Base-by-base conservation (phyloP, 2,329 filamentous ascomycete genomes). In the Ophiostoma novo-ulmi region DNA sequence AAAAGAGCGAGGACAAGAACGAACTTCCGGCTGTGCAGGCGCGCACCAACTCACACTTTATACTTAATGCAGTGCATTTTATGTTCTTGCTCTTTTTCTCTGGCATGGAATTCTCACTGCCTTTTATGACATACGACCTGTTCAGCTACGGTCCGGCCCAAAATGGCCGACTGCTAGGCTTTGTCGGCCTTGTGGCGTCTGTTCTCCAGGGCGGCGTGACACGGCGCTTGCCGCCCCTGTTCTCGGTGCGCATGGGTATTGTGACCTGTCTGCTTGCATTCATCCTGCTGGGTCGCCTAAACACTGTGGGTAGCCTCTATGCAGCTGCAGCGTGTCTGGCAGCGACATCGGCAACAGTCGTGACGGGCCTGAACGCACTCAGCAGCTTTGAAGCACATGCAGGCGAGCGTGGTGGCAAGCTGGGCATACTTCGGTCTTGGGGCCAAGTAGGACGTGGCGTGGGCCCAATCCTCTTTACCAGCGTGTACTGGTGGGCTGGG, bases 401-500 rank as follows among this genome's bases (percentile, higher is more conserved):
- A 72, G 86, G 85, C 52, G 94, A 98, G 80, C 85, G 94, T 58
- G 95, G 95, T 3, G 89, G 89, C 66, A 96, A 97, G 77, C 82
- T 99, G 69, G 95, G 95, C 3, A 89, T 92, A 71, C 85, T 98
- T 75, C 85, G 95, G 38, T 88, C 85, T 75, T 89, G 84, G 89
- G 94, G 95, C 6, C 95, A 99, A 82, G 85, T 94, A 4, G 95
- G 95, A 2, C 86, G 95, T 44, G 93, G 94, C 0, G 79, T 97
- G 13, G 95, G 95, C 0, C 95, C 95, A 0, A 79, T 99, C 5
- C 81, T 97, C 48, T 99, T 99, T 78, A 98, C 95, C 73, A 93
- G 92, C 67, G 83, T 99, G 70, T 99, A 99, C 81, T 99, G 95
- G 95, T 99, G 95, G 95, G 94, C 93, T 7, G 95, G 95, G 0